These are phyloP conservation scores for Sindora glabra DNA, from an alignment of 306 rosid genomes.

Conservation along the genomic window DNA sequence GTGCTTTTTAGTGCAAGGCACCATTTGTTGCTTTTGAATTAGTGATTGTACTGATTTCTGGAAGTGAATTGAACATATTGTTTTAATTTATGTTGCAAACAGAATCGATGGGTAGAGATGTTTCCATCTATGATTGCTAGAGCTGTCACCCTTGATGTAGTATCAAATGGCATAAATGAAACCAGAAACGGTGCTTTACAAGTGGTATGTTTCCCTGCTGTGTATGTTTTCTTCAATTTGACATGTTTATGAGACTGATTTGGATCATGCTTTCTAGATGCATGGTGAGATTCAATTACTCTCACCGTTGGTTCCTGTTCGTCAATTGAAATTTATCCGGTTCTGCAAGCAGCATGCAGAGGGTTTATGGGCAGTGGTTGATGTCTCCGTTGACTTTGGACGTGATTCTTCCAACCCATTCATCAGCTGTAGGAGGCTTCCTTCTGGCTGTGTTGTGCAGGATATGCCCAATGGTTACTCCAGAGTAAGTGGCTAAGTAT, in stretches of 20 bases:
- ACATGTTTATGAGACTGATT: not conserved
- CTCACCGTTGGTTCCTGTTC: conserved; percentile 74
- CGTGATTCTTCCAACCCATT: conserved; percentile 39
- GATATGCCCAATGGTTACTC: conserved; percentile 67
- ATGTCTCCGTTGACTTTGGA: conserved; percentile 51
- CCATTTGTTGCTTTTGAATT: too few species aligned
- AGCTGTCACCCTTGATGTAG: conserved; percentile 42
- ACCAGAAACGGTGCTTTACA: conserved; percentile 57
- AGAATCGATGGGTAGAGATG: conserved; percentile 83
- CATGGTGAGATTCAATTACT: conserved; percentile 74
- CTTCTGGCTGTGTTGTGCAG: conserved; percentile 81
- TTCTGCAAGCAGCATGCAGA: conserved; percentile 72
- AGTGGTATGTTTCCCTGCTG: conserved; percentile 42
- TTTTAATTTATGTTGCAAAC: conserved; percentile 13
- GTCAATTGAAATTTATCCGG: conserved; percentile 60
- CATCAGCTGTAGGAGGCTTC: conserved; percentile 58
- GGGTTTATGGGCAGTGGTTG: conserved; percentile 86
- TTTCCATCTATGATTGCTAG: conserved; percentile 62
- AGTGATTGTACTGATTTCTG: too few species aligned
- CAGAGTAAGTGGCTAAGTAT: conserved; percentile 59
- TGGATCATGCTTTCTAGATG: conserved; percentile 39
- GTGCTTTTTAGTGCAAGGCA: too few species aligned
- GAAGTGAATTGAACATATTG: not conserved
- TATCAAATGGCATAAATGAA: conserved; percentile 50
- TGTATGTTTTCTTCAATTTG: not conserved